These are phyloP conservation scores for Calonectria honghensis DNA, from an alignment of 2,329 filamentous ascomycete genomes.

Conservation along the genomic window DNA sequence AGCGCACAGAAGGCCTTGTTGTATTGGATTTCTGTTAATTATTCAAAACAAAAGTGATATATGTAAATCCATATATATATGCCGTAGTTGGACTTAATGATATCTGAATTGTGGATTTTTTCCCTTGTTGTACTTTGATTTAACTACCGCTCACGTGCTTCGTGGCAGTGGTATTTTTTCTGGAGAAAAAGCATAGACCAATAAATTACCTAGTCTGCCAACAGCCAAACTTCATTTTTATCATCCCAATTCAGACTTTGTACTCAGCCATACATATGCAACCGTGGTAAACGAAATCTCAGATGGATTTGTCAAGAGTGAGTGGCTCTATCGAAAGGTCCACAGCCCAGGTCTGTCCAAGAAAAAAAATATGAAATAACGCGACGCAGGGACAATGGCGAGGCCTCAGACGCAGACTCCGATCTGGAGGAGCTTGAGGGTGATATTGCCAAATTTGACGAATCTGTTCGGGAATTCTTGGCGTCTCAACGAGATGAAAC, in stretches of 20 bases:
- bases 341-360: background rate
- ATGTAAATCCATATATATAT: constrained; percentile 23
- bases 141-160: constrained; percentile 6
- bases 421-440: constrained; percentile 66
- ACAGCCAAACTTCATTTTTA: background rate
- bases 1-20: constrained; percentile 21
- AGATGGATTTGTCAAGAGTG: constrained; percentile 27
- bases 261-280: background rate
- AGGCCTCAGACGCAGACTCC: constrained; percentile 65
- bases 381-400: constrained; percentile 47
- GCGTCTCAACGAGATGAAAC: constrained; percentile 59
- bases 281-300: background rate
- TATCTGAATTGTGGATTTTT: constrained; percentile 5
- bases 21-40: constrained; percentile 43
- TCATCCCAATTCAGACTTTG: background rate
- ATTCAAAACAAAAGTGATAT: constrained; percentile 36
- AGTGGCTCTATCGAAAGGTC: constrained; percentile 18
- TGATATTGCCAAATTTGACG: constrained; percentile 66
- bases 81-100: constrained; percentile 21
- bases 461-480: constrained; percentile 64
- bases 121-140: background rate
- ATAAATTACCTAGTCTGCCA: background rate
- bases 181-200: background rate
- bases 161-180: background rate
- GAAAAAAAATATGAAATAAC: constrained; percentile 25